Base-by-base conservation (phyloP, 331 rosid species). In the Acacia pycnantha region DNA sequence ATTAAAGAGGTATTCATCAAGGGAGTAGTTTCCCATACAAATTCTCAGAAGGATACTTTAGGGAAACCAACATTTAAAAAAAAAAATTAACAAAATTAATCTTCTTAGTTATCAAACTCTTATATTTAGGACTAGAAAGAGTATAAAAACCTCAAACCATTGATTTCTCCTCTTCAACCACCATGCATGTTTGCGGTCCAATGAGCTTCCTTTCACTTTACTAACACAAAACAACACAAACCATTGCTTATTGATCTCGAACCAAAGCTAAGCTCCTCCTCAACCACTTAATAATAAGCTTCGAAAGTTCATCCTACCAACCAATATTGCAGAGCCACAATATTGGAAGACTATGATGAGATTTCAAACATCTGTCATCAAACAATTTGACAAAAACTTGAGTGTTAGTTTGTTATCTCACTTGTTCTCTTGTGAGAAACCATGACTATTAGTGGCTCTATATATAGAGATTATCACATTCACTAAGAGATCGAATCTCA, bases 271-370 rank as follows among this genome's bases (percentile, higher is more conserved):
- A 29, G 40, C 40, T 65, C 35, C 40, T 65, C 35, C 26, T 5
- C 4, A 29, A 67, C 3, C 9, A 16, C 46, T 64, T 66, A 13
- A 64, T 14, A 27, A 33, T 15, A 6, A 64, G 70, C 71, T 66
- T 66, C 71, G 47, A 66, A 66, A 35, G 14, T 33, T 66, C 71
- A 66, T 66, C n/a, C 5, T 4, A 66, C 6, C 46, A 5, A 7
- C 44, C 70, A 29, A 64, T 64, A 64, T 64, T 64, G 70, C 27
- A 64, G 37, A 29, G n/a, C 70, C 70, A 64, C 71, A 66, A 66
- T 66, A 66, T 66, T 66, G 71, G 46, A 66, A 66, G 44, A 37
- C 71, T 66, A 1, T 66, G 46, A 66, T 66, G 71, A 66, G 26
- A 33, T 37, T 33, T 66, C 14, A 66, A 66, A 66, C 46, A 33